Conservation (phyloP, 2,329 filamentous ascomycete genomes). For the Pseudonectria foliicola region DNA sequence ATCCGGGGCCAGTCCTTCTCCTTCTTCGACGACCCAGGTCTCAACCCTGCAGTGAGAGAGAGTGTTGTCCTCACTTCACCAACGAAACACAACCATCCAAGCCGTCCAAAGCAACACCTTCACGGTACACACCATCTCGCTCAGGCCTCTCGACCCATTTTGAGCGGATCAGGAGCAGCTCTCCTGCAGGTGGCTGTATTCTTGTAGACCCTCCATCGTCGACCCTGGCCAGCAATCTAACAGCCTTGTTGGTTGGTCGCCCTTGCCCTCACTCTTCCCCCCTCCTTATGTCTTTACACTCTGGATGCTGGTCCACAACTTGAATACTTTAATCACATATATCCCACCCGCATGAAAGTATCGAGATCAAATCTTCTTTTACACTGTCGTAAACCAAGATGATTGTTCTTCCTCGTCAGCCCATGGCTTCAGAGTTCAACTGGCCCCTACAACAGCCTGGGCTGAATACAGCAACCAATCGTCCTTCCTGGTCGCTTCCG, state of each 20-base stretch:
- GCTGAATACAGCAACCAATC: conserved; percentile 3
- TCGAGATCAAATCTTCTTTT: conserved; percentile 16
- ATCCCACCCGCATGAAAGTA: conserved; percentile 17
- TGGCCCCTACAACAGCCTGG: conserved; percentile 7
- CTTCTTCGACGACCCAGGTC: too few species aligned
- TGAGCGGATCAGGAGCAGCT: conserved; percentile 3
- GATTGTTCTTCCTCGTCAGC: conserved; percentile 22
- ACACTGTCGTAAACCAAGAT: conserved; percentile 14
- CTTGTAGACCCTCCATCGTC: conserved; percentile 1
- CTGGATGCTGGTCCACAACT: conserved; percentile 14
- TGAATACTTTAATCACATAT: too few species aligned
- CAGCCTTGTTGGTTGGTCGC: conserved; percentile 1
- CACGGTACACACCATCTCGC: conserved; percentile 11
- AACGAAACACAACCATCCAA: conserved; percentile 27
- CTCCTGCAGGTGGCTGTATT: conserved; percentile 10
- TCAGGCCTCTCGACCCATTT: conserved; percentile 9
- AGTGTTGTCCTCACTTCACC: conserved; percentile 20
- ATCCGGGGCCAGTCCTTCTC: too few species aligned
- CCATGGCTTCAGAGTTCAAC: conserved; percentile 12
- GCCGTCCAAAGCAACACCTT: conserved; percentile 14
- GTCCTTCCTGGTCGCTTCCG: conserved; percentile 6
- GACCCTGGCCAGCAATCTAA: conserved; percentile 6
- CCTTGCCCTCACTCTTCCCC: conserved; percentile 2
- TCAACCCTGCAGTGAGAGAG: too few species aligned
- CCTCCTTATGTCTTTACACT: conserved; percentile 9